Evolutionary conservation across 352 stramenopile genomes (phyloP).

Genomic region (Thalassiosira mediterranea): DNA sequence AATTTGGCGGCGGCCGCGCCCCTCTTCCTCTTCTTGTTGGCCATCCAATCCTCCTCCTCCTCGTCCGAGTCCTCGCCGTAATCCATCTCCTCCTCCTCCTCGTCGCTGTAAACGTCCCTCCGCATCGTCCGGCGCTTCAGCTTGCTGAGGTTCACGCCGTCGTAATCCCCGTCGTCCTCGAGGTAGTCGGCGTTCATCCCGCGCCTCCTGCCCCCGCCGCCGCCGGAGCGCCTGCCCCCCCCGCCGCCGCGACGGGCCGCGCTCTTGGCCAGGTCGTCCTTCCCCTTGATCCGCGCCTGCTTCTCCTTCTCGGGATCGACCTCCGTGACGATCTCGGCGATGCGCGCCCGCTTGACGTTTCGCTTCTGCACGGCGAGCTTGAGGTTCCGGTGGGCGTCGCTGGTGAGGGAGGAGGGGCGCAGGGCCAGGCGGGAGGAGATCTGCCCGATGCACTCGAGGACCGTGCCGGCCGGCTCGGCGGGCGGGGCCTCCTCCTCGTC

Average conservation of each 20-base stretch:
- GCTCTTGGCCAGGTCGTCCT: constrained; percentile 62
- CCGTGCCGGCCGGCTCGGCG: constrained; percentile 46
- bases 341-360: constrained; percentile 68
- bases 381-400: constrained; percentile 73
- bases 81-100: constrained; percentile 62
- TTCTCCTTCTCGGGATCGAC: constrained; percentile 81
- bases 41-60: constrained; percentile 47
- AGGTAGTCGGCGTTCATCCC: constrained; percentile 70
- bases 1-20: constrained; percentile 18
- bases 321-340: constrained; percentile 73
- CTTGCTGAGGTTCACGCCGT: constrained; percentile 67
- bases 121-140: constrained; percentile 60
- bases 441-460: constrained; percentile 70
- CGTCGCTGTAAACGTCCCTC: constrained; percentile 49
- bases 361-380: constrained; percentile 66
- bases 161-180: constrained; percentile 76
- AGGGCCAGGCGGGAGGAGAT: constrained; percentile 56
- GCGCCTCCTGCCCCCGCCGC: constrained; percentile 23
- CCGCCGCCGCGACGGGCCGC: constrained; percentile 11
- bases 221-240: background rate
- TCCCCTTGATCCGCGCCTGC: constrained; percentile 60
- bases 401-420: constrained; percentile 70
- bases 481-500: constrained; percentile 34
- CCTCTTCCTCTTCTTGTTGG: constrained; percentile 42
- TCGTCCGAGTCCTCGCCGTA: constrained; percentile 53